Base-by-base conservation (phyloP, 176 grass and related monocot species). In the Guadua angustifolia region DNA sequence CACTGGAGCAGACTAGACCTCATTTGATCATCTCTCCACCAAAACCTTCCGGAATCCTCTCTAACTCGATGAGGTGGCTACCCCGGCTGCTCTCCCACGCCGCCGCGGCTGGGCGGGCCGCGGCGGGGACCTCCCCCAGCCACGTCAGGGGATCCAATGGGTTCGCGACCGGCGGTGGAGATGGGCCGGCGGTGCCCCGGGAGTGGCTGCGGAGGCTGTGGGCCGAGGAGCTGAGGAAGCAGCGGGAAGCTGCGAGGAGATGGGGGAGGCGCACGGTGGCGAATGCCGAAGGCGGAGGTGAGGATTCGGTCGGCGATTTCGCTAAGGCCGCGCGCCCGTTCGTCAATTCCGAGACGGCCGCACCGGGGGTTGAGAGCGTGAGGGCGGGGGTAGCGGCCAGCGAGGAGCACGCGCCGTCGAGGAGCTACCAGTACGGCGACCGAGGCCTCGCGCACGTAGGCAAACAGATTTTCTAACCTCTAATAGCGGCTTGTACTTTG, bases 141-240 rank as follows among this genome's bases (percentile, higher is more conserved):
- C 78, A 82, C 45, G 56, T 50, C 79, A 59, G 42, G 18, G 59
- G 88, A 43, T 74, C 88, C 66, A 71, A 59, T 44, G 67, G 67
- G 29, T 90, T 86, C 74, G 74, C 88, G 17, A 86, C 84, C 74
- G 66, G 79, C 21, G 57, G 19, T 29, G 46, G 66, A 11, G 79
- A 66, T 32, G 71, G 77, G 18, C 1, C 83, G 4, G 74, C 50
- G 59, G 66, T 90, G 50, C 73, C 83, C 59, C 83, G 84, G 58
- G 79, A 68, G 74, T 90, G 84, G 88, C 67, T 90, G 59, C 79
- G 79, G 67, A 90, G 56, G 79, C 84, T 90, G 79, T 90, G 88
- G 88, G 15, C 25, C 1, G 72, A 87, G 47, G 88, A 90, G 68
- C 60, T 90, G 74, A 83, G 75, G 25, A 79, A 14, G 39, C 39